phyloP scores from a whole-genome alignment of 2,329 filamentous ascomycete genomes.

The Beauveria australis region DNA sequence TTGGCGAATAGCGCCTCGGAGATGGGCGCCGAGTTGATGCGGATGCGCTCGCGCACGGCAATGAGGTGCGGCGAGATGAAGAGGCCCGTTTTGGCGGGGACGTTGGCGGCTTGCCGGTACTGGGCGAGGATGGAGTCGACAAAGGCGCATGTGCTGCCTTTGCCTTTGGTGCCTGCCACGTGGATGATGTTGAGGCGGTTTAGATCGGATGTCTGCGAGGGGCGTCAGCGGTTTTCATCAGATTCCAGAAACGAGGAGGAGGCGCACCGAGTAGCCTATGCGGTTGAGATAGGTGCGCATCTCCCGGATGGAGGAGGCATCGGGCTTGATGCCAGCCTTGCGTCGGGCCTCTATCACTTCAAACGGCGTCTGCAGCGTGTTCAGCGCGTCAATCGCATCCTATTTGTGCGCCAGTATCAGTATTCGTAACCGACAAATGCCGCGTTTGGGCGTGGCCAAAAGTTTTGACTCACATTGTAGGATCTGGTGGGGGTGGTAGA shows the following conservation, averaged over 20 bases:
- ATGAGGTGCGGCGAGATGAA: conserved; percentile 65
- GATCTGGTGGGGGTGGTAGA: conserved; percentile 23
- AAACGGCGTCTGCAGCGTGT: conserved; percentile 85
- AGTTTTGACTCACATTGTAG: conserved; percentile 24
- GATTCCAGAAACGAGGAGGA: background rate
- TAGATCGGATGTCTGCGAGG: conserved; percentile 36
- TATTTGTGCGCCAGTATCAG: conserved; percentile 25
- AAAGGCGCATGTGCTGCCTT: conserved; percentile 65
- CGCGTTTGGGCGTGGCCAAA: background rate
- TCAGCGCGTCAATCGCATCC: conserved; percentile 81
- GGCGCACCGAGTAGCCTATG: conserved; percentile 60
- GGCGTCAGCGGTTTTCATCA: background rate
- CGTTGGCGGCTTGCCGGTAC: conserved; percentile 30
- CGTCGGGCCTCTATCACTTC: conserved; percentile 69
- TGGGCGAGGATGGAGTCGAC: conserved; percentile 52
- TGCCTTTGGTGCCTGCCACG: conserved; percentile 69
- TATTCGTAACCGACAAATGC: too few relatives aligned
- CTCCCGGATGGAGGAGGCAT: conserved; percentile 63
- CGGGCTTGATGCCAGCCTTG: conserved; percentile 63
- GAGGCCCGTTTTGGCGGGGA: conserved; percentile 46
- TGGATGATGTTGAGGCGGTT: conserved; percentile 59
- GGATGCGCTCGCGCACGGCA: conserved; percentile 58
- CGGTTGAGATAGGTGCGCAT: conserved; percentile 71
- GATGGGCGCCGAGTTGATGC: conserved; percentile 50
- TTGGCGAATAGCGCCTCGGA: conserved; percentile 50